Evolutionary conservation across 495 filamentous ascomycete species (phyloP), one percentile per base, ranked within the genome.

Genomic region (Coniosporium apollinis): DNA sequence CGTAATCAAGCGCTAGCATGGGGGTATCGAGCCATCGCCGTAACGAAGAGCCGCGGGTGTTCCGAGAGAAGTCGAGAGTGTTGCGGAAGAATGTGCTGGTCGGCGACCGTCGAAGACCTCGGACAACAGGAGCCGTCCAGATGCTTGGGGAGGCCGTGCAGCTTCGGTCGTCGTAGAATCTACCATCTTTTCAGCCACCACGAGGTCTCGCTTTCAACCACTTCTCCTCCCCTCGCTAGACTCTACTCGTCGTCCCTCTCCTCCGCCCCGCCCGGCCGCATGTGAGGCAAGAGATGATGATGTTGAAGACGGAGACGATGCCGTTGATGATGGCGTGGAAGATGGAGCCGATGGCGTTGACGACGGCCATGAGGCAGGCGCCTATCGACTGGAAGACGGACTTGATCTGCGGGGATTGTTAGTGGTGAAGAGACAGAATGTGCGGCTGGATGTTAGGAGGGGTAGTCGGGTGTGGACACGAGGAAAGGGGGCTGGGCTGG

Each of bases 381-480:
- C 85, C 87, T 64, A 96, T 87, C 43, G 84, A 71, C 45, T 66
- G 79, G 69, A 89, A 74, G 61, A 89, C 59, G 57, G 64, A 60
- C 54, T 70, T 46, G 57, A 96, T 75, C 87, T 96, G 51, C 46
- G 20, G 30, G 31, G 16, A 16, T 9, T 39, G 39, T 52, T 43
- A 51, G 43, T 13, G 22, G 17, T 16, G 38, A 38, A 11, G 64
- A 60, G 54, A 70, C 46, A 56, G 94, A 75, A 87, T 96, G 51
- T 46, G 20, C 28, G 29, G 16, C 13, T 8, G 35, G 38, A 51
- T 44, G 48, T 41, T 15, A 18, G 19, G 25, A 29, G 26, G 21
- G 20, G 19, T 18, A 33, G 34, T 37, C 16, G 19, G 30, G 16
- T 25, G 15, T 22, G 13, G 20, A 10, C 16, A 29, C 20, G 28